phyloP scores from a whole-genome alignment of 2,329 filamentous ascomycete genomes.

The Colletotrichum gloeosporioides region DNA sequence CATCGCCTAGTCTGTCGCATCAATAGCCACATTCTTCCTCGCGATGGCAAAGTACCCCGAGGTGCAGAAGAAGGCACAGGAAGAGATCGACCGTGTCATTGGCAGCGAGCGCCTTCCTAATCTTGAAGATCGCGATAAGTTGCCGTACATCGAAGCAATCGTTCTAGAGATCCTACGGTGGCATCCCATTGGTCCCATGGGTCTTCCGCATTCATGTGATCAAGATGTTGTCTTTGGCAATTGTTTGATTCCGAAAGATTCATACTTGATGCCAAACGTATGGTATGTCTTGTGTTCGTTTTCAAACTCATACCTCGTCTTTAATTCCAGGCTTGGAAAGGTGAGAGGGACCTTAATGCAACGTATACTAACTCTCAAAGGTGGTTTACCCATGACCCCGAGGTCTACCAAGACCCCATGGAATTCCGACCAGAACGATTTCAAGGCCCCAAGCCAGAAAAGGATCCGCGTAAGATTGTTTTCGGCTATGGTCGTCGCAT shows the following conservation, averaged over 20 bases:
- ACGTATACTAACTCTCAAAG: not conserved
- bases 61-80: slow-evolving; percentile 49
- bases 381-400: slow-evolving; percentile 60
- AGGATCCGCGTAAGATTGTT: not conserved
- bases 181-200: slow-evolving; percentile 56
- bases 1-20: slow-evolving; percentile 28
- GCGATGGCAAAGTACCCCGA: slow-evolving; percentile 53
- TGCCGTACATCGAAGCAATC: slow-evolving; percentile 59
- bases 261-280: slow-evolving; percentile 39
- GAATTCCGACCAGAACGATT: not conserved
- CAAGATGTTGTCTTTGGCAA: slow-evolving; percentile 1
- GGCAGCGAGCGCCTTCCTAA: slow-evolving; percentile 50
- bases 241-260: not conserved
- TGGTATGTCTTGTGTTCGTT: slow-evolving; percentile 39
- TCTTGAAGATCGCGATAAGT: slow-evolving; percentile 49
- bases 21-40: slow-evolving; percentile 47
- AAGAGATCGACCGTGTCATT: slow-evolving; percentile 57
- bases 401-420: slow-evolving; percentile 59
- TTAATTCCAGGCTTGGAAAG: not conserved
- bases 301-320: not conserved
- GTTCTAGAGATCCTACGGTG: slow-evolving; percentile 62
- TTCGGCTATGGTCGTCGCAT: slow-evolving; percentile 26
- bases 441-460: not conserved
- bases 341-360: fast-evolving
- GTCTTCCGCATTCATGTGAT: slow-evolving; percentile 40